These are phyloP conservation scores for Phytopythium aichiense DNA, from an alignment of 352 stramenopile species.

Conservation along the genomic window DNA sequence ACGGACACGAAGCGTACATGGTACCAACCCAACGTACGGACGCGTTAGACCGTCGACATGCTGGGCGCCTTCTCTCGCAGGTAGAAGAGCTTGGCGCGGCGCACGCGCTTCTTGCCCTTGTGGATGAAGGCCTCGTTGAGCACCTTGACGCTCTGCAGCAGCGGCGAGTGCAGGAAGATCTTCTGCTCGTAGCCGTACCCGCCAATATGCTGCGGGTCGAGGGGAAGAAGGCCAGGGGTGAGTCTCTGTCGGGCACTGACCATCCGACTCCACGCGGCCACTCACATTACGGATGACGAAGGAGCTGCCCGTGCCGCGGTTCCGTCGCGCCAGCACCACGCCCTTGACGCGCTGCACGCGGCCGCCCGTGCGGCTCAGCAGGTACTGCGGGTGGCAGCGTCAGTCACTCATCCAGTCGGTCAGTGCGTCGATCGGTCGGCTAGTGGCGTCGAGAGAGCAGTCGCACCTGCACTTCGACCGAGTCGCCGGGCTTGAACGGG, in stretches of 20 bases:
- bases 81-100: constrained; percentile 89
- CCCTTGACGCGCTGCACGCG: constrained; percentile 77
- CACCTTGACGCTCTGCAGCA: constrained; percentile 87
- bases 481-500: constrained; percentile 70
- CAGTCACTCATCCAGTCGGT: background rate
- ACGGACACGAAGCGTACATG: background rate
- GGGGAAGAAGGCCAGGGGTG: background rate
- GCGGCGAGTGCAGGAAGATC: constrained; percentile 85
- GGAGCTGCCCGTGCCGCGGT: constrained; percentile 75
- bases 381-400: constrained; percentile 28
- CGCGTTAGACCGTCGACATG: constrained; percentile 71
- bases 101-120: constrained; percentile 90
- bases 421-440: background rate
- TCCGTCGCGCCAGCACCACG: constrained; percentile 75
- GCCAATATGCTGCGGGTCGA: constrained; percentile 60
- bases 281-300: constrained; percentile 85
- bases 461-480: constrained; percentile 57
- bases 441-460: background rate
- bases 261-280: constrained; percentile 3
- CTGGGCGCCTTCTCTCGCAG: constrained; percentile 79
- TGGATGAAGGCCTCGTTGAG: constrained; percentile 88
- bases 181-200: constrained; percentile 86
- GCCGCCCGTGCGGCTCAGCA: constrained; percentile 66
- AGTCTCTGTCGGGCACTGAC: background rate
- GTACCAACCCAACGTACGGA: background rate